A percentile compares a stretch with the other conserved stretches of the same genome.
These are phyloP conservation scores for Pythium plurisporium DNA, from an alignment of 352 stramenopile species.

Conservation along the genomic window DNA sequence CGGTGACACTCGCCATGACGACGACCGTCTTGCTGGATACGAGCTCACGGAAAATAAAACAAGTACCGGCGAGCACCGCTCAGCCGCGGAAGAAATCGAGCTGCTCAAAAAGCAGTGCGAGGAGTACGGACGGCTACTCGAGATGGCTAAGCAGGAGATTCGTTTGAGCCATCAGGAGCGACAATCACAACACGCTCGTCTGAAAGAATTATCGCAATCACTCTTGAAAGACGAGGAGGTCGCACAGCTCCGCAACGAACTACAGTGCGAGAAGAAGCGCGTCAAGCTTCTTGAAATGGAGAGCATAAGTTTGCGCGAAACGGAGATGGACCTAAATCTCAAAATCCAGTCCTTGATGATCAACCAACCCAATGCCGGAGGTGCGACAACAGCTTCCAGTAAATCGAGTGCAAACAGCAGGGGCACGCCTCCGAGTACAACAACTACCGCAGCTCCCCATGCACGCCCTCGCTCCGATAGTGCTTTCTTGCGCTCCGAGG, in stretches of 20 bases:
- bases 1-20: neutral
- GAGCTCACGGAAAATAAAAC: neutral
- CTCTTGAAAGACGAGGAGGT: constrained; percentile 53
- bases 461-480: neutral
- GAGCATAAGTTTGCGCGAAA: constrained; percentile 46
- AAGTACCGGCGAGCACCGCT: neutral
- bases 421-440: neutral
- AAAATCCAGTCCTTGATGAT: constrained; percentile 44
- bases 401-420: neutral
- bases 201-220: constrained; percentile 47
- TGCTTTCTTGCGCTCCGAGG: neutral
- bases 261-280: constrained; percentile 59
- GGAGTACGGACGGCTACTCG: constrained; percentile 45
- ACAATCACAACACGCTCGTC: constrained; percentile 39
- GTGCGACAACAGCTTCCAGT: neutral
- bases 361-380: constrained; percentile 13
- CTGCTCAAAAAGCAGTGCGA: constrained; percentile 40
- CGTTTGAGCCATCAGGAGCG: constrained; percentile 51
- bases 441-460: neutral
- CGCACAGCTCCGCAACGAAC: constrained; percentile 38
- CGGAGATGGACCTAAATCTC: constrained; percentile 38
- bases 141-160: constrained; percentile 78
- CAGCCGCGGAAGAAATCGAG: constrained; percentile 19
- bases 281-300: constrained; percentile 57
- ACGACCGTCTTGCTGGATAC: constrained; percentile 11